Percentiles rank a stretch among this genome's conserved stretches.
Conservation (phyloP, 2,329 filamentous ascomycete species). For the Chaetomiaceae sp. region DNA sequence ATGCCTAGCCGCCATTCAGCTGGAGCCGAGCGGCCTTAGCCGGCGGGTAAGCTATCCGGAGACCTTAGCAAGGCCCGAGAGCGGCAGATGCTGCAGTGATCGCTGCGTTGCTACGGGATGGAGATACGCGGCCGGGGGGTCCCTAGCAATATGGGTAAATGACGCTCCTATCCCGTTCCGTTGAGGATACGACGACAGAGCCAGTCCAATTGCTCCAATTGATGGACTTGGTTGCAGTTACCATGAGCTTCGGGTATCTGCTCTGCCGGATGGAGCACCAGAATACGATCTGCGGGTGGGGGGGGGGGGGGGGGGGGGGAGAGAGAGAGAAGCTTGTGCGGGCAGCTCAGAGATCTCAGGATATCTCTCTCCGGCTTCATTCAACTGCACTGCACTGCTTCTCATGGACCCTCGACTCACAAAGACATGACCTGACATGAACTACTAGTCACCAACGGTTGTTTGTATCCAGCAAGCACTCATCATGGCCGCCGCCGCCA, state of each 20-base stretch:
- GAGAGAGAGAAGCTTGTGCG: too few species aligned
- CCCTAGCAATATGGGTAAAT: background rate
- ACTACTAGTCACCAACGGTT: background rate
- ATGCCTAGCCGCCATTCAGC: background rate
- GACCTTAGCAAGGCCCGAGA: too few species aligned
- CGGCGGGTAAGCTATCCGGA: background rate
- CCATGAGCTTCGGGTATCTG: background rate
- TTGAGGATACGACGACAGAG: background rate
- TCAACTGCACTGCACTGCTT: too few species aligned
- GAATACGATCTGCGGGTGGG: background rate
- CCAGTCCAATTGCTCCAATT: background rate
- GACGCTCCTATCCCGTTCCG: background rate
- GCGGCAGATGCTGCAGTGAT: too few species aligned
- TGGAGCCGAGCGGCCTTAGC: background rate
- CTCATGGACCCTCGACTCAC: background rate
- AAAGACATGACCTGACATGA: background rate
- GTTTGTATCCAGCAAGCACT: too few species aligned
- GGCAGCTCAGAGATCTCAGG: too few species aligned
- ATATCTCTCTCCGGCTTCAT: background rate
- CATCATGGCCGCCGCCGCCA: background rate
- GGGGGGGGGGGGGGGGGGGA: too few species aligned
- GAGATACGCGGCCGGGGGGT: background rate
- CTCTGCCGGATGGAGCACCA: background rate
- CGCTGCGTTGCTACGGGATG: background rate
- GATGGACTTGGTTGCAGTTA: background rate